phyloP scores from a whole-genome alignment of 306 rosid genomes.

The peach (Prunus persica) region DNA sequence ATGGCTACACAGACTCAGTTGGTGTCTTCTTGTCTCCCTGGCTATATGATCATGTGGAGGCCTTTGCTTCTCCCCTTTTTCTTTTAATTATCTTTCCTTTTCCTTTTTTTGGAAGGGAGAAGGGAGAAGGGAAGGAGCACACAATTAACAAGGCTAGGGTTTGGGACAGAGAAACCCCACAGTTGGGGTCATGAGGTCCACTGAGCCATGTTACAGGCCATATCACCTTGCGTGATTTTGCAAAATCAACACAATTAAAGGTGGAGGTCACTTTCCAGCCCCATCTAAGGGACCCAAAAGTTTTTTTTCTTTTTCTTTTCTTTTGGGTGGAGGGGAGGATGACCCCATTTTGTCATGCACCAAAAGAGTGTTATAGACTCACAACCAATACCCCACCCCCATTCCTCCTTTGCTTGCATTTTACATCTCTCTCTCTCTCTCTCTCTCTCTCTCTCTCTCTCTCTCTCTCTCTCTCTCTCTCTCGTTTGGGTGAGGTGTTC shows the following conservation, averaged over 20 bases:
- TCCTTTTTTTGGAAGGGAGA: not conserved
- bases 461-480: slow-evolving; percentile 22
- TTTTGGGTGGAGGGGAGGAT: slow-evolving; percentile 37
- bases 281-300: slow-evolving; percentile 59
- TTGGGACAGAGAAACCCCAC: slow-evolving; percentile 51
- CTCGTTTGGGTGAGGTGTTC: slow-evolving; percentile 9
- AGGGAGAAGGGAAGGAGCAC: slow-evolving; percentile 13
- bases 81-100: slow-evolving; percentile 27
- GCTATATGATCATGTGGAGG: slow-evolving; percentile 43
- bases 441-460: slow-evolving; percentile 47
- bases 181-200: slow-evolving; percentile 46
- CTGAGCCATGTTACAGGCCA: slow-evolving; percentile 38
- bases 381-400: slow-evolving; percentile 36
- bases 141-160: slow-evolving; percentile 13
- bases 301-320: slow-evolving; percentile 15
- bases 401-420: slow-evolving; percentile 88
- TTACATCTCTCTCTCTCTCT: slow-evolving; percentile 62
- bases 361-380: slow-evolving; percentile 61
- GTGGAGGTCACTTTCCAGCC: slow-evolving; percentile 53
- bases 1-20: slow-evolving; percentile 68
- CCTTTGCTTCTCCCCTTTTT: slow-evolving; percentile 23
- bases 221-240: slow-evolving; percentile 42
- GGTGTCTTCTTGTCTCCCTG: slow-evolving; percentile 81
- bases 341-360: slow-evolving; percentile 62
- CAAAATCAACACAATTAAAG: slow-evolving; percentile 24